phyloP scores from a whole-genome alignment of 352 stramenopile species.

The Poterioochromonas sp. region DNA sequence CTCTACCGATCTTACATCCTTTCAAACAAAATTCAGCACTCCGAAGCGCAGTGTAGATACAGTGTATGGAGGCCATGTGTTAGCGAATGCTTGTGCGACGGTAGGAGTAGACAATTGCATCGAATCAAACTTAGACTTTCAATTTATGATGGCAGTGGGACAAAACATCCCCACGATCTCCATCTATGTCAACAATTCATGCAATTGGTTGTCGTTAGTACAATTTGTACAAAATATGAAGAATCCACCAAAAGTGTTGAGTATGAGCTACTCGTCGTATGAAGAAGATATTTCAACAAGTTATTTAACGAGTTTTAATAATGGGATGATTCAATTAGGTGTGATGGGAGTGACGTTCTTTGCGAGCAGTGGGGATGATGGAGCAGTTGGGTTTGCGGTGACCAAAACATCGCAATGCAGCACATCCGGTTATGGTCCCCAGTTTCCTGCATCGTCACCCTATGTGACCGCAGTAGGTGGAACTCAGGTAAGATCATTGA shows the following conservation, averaged over 20 bases:
- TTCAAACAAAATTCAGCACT: background rate
- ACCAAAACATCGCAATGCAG: background rate
- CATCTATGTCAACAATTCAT: slow-evolving; percentile 50
- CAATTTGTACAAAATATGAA: slow-evolving; percentile 36
- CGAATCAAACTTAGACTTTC: slow-evolving; percentile 72
- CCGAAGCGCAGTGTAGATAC: background rate
- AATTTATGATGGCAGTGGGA: slow-evolving; percentile 72
- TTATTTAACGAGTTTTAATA: slow-evolving; percentile 21
- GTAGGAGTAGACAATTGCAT: background rate
- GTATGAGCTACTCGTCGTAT: slow-evolving; percentile 76
- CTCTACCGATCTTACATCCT: background rate
- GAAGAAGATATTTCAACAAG: slow-evolving; percentile 20
- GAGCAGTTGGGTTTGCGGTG: background rate
- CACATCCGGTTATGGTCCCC: slow-evolving; percentile 11
- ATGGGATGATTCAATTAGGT: slow-evolving; percentile 30
- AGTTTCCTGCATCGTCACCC: slow-evolving; percentile 33
- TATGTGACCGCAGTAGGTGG: slow-evolving; percentile 38
- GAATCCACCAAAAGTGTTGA: slow-evolving; percentile 64
- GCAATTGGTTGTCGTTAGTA: background rate
- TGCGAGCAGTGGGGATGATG: slow-evolving; percentile 30
- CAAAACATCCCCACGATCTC: slow-evolving; percentile 69
- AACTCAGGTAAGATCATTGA: no score
- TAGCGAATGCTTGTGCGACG: background rate
- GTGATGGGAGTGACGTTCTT: slow-evolving; percentile 36
- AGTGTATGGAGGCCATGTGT: background rate